These are phyloP conservation scores for Rhododendron williamsianum DNA, from an alignment of 148 eudicot species.

Conservation along the genomic window DNA sequence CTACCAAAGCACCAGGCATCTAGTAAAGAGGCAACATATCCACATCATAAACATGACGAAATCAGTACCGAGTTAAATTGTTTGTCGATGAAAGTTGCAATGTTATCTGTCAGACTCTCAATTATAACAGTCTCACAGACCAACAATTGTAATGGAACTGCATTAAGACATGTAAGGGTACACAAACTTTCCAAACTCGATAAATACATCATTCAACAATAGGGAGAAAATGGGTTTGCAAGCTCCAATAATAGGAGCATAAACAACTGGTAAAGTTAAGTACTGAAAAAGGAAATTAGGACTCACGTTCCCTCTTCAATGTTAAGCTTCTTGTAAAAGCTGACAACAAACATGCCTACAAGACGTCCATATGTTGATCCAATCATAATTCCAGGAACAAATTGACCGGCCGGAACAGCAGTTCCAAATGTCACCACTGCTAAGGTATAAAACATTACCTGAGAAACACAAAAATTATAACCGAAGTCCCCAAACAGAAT, in stretches of 20 bases:
- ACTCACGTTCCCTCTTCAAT: slow-evolving; percentile 99
- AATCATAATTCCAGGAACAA: slow-evolving; percentile 98
- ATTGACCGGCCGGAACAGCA: slow-evolving; percentile 98
- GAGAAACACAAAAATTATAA: slow-evolving; percentile 12
- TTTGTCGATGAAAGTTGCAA: background rate
- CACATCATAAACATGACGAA: background rate
- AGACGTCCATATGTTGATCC: slow-evolving; percentile 99
- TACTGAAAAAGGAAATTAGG: slow-evolving; percentile 6
- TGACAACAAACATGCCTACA: slow-evolving; percentile 98
- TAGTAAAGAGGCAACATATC: background rate
- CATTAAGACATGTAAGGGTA: background rate
- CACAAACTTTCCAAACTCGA: background rate
- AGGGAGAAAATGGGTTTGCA: background rate
- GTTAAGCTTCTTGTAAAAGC: slow-evolving; percentile 82
- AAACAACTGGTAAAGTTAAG: background rate
- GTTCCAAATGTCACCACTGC: slow-evolving; percentile 98
- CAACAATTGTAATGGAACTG: background rate
- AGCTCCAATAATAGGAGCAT: background rate
- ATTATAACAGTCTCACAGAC: background rate
- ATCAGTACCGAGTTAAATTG: background rate
- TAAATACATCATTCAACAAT: background rate
- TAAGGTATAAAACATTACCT: slow-evolving; percentile 90
- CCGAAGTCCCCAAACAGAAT: background rate
- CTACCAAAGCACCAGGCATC: background rate
- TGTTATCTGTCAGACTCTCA: background rate